A percentile compares a stretch with the other conserved stretches of the same genome.
These are phyloP conservation scores for Neonectria magnoliae DNA, from an alignment of 2,329 filamentous ascomycete species.

Conservation along the genomic window DNA sequence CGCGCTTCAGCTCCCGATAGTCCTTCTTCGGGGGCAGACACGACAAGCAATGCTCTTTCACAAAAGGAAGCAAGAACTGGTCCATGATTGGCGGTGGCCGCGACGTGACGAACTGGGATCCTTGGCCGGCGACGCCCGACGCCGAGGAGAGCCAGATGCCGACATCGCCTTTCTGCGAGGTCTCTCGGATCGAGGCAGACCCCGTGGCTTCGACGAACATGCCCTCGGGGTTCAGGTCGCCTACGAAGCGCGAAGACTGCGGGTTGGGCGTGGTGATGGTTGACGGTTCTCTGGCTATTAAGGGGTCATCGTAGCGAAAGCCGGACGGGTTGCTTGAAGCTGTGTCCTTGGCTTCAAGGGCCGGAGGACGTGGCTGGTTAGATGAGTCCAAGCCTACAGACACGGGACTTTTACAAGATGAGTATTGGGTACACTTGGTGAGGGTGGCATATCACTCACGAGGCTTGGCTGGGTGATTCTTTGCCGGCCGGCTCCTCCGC, in stretches of 20 bases:
- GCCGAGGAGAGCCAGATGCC: slow-evolving; percentile 63
- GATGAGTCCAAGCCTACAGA: slow-evolving; percentile 10
- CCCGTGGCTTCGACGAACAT: slow-evolving; percentile 66
- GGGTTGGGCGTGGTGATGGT: slow-evolving; percentile 35
- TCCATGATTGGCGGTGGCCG: slow-evolving; percentile 53
- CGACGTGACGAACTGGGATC: slow-evolving; percentile 51
- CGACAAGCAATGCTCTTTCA: slow-evolving; percentile 57
- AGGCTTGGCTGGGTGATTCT: slow-evolving; percentile 44
- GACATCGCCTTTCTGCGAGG: slow-evolving; percentile 61
- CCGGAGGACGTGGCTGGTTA: slow-evolving; percentile 16
- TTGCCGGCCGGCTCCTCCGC: slow-evolving; percentile 40
- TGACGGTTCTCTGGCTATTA: slow-evolving; percentile 24
- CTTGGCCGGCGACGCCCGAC: slow-evolving; percentile 37
- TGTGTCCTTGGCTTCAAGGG: slow-evolving; percentile 23
- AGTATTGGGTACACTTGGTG: not conserved
- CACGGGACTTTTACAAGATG: slow-evolving; percentile 26
- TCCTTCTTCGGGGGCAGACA: slow-evolving; percentile 59
- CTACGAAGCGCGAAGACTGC: slow-evolving; percentile 61
- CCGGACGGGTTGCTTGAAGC: slow-evolving; percentile 5
- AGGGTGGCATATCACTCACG: slow-evolving; percentile 39
- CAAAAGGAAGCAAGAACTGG: slow-evolving; percentile 53
- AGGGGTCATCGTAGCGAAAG: slow-evolving; percentile 27
- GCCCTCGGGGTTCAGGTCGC: slow-evolving; percentile 68
- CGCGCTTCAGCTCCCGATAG: slow-evolving; percentile 55
- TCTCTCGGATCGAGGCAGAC: slow-evolving; percentile 44